Conservation (phyloP, 306 rosid species). For the Heteromeles arbutifolia region DNA sequence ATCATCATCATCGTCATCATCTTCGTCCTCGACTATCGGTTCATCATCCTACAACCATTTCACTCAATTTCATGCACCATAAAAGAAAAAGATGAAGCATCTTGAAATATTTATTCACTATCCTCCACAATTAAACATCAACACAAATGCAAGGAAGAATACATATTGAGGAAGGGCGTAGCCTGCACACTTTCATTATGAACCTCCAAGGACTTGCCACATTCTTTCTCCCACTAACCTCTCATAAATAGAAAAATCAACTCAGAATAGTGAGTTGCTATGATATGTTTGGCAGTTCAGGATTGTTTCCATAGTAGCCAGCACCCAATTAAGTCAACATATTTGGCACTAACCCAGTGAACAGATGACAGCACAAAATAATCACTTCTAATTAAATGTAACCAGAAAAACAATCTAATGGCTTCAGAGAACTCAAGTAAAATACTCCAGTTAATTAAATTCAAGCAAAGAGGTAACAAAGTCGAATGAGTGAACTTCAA, state of each 20-base stretch:
- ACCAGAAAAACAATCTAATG: neutral
- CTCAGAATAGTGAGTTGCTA: neutral
- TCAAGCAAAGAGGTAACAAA: neutral
- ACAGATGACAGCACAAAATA: neutral
- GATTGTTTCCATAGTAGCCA: neutral
- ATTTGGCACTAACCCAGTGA: neutral
- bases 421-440: neutral
- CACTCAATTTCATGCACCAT: neutral
- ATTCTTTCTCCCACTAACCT: neutral
- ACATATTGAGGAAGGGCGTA: neutral
- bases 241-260: neutral
- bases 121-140: neutral
- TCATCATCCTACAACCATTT: conserved; percentile 10
- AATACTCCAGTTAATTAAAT: neutral
- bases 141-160: neutral
- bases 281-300: neutral
- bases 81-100: neutral
- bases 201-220: neutral
- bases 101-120: neutral
- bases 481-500: neutral
- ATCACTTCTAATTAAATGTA: neutral
- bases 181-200: neutral
- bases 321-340: neutral
- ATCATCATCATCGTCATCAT: conserved; percentile 57
- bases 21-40: conserved; percentile 75